These are phyloP conservation scores for Eucalyptus viminalis DNA, from an alignment of 345 rosid species.

Conservation along the genomic window DNA sequence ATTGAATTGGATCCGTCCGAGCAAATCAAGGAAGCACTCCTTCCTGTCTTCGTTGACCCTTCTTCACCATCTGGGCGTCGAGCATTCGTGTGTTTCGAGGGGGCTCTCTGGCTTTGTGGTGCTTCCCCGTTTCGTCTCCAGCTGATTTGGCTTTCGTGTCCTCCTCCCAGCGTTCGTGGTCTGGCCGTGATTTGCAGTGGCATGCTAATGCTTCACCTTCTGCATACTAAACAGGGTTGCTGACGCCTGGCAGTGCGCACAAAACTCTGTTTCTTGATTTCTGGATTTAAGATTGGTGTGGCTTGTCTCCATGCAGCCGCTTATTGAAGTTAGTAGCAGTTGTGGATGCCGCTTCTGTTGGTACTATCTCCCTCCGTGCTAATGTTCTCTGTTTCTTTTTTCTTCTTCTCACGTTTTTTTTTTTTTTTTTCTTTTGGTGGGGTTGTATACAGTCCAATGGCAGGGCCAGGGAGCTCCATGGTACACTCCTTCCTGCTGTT, in stretches of 20 bases:
- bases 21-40: background rate
- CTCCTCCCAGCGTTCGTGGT: background rate
- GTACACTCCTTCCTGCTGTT: slow-evolving; percentile 49
- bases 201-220: background rate
- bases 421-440: background rate
- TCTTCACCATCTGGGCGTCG: background rate
- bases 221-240: background rate
- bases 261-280: background rate
- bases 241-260: background rate
- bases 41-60: background rate
- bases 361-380: background rate
- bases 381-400: background rate
- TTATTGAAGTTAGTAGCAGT: background rate
- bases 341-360: background rate
- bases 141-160: background rate
- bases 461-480: slow-evolving; percentile 69
- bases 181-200: background rate
- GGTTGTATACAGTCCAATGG: slow-evolving; percentile 26
- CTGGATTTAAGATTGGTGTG: background rate
- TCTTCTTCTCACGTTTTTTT: too few species aligned
- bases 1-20: background rate
- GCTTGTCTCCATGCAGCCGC: background rate
- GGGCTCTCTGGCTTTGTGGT: background rate
- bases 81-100: background rate
- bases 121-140: background rate